Base-by-base conservation (phyloP, 1,139 yeast species). In the Hyphopichia wangnamkhiaoensis region DNA sequence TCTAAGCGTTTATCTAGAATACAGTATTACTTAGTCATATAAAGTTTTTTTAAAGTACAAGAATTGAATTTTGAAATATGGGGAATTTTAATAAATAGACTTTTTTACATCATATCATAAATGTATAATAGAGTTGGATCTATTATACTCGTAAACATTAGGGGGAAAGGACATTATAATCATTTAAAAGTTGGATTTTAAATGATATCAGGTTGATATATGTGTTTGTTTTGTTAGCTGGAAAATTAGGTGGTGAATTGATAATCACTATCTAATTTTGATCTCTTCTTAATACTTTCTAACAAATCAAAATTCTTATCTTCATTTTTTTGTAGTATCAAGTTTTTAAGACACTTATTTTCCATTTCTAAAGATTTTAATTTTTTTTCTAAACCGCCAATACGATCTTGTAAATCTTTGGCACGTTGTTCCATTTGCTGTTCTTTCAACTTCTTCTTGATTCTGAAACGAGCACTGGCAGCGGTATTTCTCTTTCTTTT, bases 281-380 rank as follows among this genome's bases (percentile, higher is more conserved):
- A 65, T 52, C 73, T 65, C 52, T 64, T 65, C 52, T 71, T 72
- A 46, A 72, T 71, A 35, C 52, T 50, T 45, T 71, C 74, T 46
- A 72, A 61, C 42, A 71, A 59, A 40, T 67, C 68, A 32, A 55
- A 51, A 50, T 68, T 68, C 49, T 67, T 65, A 42, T 67, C 61
- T 48, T 75, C 80, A 50, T 68, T 71, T 54, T 75, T 74, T 51
- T 76, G 74, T 36, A 74, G 59, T 19, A 78, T 69, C 49, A 78
- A 58, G 46, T 68, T 70, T 54, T 71, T 73, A 43, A 77, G 71
- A 65, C 93, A 74, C 54, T 80, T 79, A 68, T 89, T 89, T 63
- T 89, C 96, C 84, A 85, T 82, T 61, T 88, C 94, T 46, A 76
- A 55, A 25, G 74, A 67, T 52, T 67, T 68, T 46, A 77, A 64